Percentiles rank a stretch among this genome's conserved stretches.
These are phyloP conservation scores for Pseudogymnoascus sp. DNA, from an alignment of 2,329 filamentous ascomycete species.

Conservation along the genomic window DNA sequence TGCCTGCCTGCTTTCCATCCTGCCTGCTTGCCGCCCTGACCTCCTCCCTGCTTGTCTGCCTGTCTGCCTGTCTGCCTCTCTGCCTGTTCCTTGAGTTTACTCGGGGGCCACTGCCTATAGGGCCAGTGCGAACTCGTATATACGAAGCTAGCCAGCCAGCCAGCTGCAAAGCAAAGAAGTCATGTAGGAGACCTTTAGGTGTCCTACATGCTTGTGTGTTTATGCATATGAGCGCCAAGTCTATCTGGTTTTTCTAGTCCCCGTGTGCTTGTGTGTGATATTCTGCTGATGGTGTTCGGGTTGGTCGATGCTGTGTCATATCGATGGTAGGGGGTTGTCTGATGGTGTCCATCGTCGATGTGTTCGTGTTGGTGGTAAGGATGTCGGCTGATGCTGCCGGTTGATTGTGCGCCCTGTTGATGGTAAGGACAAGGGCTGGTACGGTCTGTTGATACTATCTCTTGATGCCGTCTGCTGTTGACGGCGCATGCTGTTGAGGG, in stretches of 20 bases:
- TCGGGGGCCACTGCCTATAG: not conserved
- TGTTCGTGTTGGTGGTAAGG: not conserved
- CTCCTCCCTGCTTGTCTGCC: not conserved
- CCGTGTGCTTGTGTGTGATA: not conserved
- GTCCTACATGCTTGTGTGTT: not conserved
- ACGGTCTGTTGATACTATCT: not conserved
- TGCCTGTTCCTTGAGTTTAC: not conserved
- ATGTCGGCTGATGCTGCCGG: not conserved
- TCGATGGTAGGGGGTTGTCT: not conserved
- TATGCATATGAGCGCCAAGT: not conserved
- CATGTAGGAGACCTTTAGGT: constrained; percentile 1
- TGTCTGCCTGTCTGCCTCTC: not conserved
- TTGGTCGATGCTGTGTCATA: not conserved
- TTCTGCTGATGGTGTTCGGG: not conserved
- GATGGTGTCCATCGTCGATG: not conserved
- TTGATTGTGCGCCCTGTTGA: not conserved
- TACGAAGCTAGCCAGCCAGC: not conserved
- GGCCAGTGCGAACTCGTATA: not conserved
- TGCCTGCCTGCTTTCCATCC: not conserved
- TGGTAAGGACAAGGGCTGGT: not conserved
- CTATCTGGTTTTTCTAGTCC: not conserved
- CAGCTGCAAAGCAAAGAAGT: not conserved
- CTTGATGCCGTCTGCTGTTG: not conserved
- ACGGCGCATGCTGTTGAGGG: too few relatives aligned
- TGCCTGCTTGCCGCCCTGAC: not conserved